Conservation (phyloP, 2,329 filamentous ascomycete species). For the Fusarium armeniacum region DNA sequence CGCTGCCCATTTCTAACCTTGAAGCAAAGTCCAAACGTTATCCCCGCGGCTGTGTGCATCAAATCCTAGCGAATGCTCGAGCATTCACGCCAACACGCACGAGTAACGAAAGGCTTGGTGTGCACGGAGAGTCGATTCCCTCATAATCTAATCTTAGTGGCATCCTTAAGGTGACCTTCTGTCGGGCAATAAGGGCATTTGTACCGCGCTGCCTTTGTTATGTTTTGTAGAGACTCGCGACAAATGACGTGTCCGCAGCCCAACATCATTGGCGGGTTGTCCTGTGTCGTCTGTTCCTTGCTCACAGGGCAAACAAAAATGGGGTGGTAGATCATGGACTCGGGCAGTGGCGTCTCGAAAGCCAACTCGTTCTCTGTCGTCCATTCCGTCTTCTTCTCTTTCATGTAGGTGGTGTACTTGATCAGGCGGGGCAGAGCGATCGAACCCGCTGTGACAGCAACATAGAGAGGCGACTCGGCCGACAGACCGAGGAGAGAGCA, state of each 20-base stretch:
- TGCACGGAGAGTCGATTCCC: neutral
- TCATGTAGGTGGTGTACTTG: slow-evolving; percentile 90
- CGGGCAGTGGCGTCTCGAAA: slow-evolving; percentile 75
- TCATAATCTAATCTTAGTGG: slow-evolving; percentile 77
- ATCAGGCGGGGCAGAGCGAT: slow-evolving; percentile 91
- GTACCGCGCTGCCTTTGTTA: slow-evolving; percentile 84
- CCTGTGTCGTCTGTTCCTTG: slow-evolving; percentile 94
- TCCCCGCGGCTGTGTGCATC: neutral
- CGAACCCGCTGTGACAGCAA: slow-evolving; percentile 90
- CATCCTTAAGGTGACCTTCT: slow-evolving; percentile 84
- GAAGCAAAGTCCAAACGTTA: slow-evolving; percentile 16
- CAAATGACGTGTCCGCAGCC: slow-evolving; percentile 96
- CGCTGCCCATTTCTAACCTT: slow-evolving; percentile 32
- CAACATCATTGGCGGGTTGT: slow-evolving; percentile 96
- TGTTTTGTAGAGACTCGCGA: slow-evolving; percentile 81
- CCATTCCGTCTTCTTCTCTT: slow-evolving; percentile 93
- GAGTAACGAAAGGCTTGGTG: neutral
- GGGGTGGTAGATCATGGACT: slow-evolving; percentile 83
- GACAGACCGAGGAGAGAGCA: slow-evolving; percentile 91
- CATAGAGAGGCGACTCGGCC: slow-evolving; percentile 91
- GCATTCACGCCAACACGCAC: neutral
- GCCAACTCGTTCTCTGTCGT: slow-evolving; percentile 91
- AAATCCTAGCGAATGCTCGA: slow-evolving; percentile 26
- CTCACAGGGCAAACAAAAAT: slow-evolving; percentile 98
- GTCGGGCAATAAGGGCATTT: slow-evolving; percentile 97